Base-by-base conservation (phyloP, 345 rosid species). In the Adansonia digitata region DNA sequence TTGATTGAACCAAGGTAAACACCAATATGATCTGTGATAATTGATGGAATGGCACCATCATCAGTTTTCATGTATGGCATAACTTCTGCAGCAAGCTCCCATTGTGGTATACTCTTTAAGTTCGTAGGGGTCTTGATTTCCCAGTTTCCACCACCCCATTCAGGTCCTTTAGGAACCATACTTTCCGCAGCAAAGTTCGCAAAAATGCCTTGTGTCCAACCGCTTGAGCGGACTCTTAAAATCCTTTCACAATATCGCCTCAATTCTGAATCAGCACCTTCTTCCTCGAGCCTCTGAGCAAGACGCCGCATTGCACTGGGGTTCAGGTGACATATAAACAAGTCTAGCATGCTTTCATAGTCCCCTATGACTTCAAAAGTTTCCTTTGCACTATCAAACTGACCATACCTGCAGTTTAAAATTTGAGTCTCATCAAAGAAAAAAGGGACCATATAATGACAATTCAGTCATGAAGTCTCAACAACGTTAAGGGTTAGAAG, bases 101-200 rank as follows among this genome's bases (percentile, higher is more conserved):
- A 95, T 67, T 83, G 90, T 79, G 99, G 99, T 81, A 89, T 87
- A 69, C 85, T 88, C 86, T 95, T 93, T 83, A 91, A 81, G 82
- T 87, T 87, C 46, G 97, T 81, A 40, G 99, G 98, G 39, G 93
- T 93, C 79, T 91, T 93, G 63, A 93, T 93, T 84, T 95, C 99
- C 99, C 98, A 95, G 89, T 95, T 95, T 69, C 97, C 98, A 82
- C 99, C 99, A 77, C 98, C 98, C 99, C 99, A 95, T 84, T 91
- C 98, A 62, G 94, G 81, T 77, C 99, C 99, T 82, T 95, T 95
- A 2, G 98, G 99, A 78, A 93, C 98, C 96, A 95, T 90, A 81
- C 96, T 93, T 86, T 95, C 99, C 40, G 99, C 97, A 80, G 98
- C 98, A 78, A 95, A 95, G 79, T 95, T 95, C n/a, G 98, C 98